Conservation (phyloP, 345 rosid species). For the Tarenaya hassleriana region DNA sequence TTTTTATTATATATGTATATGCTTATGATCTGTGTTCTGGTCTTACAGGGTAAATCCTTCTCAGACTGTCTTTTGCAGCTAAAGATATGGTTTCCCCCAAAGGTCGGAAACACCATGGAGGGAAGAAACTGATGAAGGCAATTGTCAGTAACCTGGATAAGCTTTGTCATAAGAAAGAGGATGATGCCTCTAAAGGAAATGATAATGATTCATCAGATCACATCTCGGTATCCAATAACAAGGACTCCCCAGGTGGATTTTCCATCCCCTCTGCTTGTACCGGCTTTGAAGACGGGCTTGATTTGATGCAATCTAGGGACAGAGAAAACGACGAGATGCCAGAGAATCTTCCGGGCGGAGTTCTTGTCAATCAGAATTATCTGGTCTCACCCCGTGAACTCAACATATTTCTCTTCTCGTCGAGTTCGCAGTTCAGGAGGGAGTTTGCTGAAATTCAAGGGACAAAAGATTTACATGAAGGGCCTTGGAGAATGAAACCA, state of each 20-base stretch:
- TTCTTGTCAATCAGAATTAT: conserved; percentile 60
- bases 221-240: conserved; percentile 47
- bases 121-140: conserved; percentile 55
- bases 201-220: conserved; percentile 40
- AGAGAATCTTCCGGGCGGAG: conserved; percentile 62
- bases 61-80: conserved; percentile 44
- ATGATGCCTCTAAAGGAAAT: conserved; percentile 26
- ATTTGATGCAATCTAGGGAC: conserved; percentile 42
- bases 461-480: conserved; percentile 56
- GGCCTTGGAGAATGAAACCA: conserved; percentile 58
- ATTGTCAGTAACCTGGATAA: conserved; percentile 45
- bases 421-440: conserved; percentile 58
- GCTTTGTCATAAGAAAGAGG: conserved; percentile 54
- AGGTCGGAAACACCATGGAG: conserved; percentile 48
- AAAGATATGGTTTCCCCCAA: conserved; percentile 29
- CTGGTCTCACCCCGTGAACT: conserved; percentile 37
- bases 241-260: conserved; percentile 50
- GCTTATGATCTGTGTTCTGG: conserved; percentile 6
- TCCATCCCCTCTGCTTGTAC: conserved; percentile 26
- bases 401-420: conserved; percentile 61
- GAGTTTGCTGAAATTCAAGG: conserved; percentile 66
- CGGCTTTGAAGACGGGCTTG: conserved; percentile 62
- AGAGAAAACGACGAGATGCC: conserved; percentile 43
- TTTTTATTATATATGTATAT: neutral
- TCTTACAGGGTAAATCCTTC: conserved; percentile 67